A percentile compares a stretch with the other conserved stretches of the same genome.
Conservation (phyloP, 2,329 filamentous ascomycete species). For the Botrytis medusae region DNA sequence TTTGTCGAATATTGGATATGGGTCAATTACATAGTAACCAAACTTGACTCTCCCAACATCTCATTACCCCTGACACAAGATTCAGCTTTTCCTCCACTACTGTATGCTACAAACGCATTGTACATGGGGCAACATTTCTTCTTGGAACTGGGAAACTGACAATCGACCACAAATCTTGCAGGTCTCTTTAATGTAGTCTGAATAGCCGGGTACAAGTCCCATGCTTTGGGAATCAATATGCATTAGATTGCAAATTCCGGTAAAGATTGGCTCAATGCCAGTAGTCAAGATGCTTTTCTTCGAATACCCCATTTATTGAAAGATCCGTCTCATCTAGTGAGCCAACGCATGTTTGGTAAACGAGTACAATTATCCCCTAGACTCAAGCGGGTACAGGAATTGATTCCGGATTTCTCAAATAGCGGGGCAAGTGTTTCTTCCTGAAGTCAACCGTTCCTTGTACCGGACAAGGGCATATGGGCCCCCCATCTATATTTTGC, state of each 20-base stretch:
- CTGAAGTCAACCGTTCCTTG: not conserved
- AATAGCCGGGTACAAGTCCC: not conserved
- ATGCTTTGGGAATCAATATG: not conserved
- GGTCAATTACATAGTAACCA: not conserved
- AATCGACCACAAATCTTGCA: not conserved
- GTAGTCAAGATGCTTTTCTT: not conserved
- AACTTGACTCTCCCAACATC: not conserved
- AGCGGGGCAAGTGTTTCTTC: not conserved
- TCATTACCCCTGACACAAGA: not conserved
- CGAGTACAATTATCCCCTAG: not conserved
- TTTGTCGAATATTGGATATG: not conserved
- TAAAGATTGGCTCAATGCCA: not conserved
- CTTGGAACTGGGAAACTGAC: not conserved
- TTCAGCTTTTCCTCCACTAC: not conserved
- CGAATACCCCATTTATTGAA: not conserved
- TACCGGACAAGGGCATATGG: not conserved
- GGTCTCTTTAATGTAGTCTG: not conserved
- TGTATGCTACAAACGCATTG: not conserved
- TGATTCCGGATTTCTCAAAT: not conserved
- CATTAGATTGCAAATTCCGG: not conserved
- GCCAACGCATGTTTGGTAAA: not conserved
- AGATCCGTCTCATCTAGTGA: not conserved
- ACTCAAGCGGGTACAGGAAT: not conserved
- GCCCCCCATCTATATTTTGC: not conserved
- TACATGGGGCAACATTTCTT: not conserved